Evolutionary conservation across 2,329 filamentous ascomycete species (phyloP), one percentile per base, ranked within the genome.

Genomic region (Dactylellina cionopaga): DNA sequence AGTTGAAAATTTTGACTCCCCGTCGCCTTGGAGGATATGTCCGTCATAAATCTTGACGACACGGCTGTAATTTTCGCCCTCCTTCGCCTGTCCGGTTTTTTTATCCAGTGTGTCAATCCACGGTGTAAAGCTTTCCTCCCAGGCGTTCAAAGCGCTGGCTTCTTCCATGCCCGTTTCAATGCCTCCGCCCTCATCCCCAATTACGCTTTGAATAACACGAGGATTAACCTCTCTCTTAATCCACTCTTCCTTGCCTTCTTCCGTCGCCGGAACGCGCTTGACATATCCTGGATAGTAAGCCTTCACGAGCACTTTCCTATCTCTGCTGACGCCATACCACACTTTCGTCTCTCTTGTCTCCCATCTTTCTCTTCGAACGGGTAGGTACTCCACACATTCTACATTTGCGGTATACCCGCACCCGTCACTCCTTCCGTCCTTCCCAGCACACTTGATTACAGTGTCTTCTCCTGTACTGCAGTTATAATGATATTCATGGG

Each of bases 401-500:
- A 96, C 91, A 75, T 98, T 99, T 66, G 90, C 90, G 0, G 90
- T 86, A 78, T 93, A 92, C 31, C 85, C 84, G 79, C 95, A 99
- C 9, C 17, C 55, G 6, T 51, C 51, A 10, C 25, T 29, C 9
- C 80, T 81, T 11, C 35, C 31, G 19, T 31, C 31, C 19, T 24
- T 71, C 3, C 41, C 33, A 19, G 82, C 82, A 79, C 95, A 99
- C 74, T 84, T 89, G 74, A 96, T 87, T 35, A 99, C 85, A 0
- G 87, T 89, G 77, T 99, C 95, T 79, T 98, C 95, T 5, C 95
- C 95, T 52, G 90, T 88, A 0, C 85, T 79, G 27, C 89, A 92
- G 1, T 90, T 85, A 54, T 96, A 89, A 79, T 97, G 95, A 79
- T 96, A 99, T 78, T 99, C 95, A 79, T 99, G 95, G 79, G 93